Conservation (phyloP, 768 basidiomycete species). For the Tulasnella sp. region DNA sequence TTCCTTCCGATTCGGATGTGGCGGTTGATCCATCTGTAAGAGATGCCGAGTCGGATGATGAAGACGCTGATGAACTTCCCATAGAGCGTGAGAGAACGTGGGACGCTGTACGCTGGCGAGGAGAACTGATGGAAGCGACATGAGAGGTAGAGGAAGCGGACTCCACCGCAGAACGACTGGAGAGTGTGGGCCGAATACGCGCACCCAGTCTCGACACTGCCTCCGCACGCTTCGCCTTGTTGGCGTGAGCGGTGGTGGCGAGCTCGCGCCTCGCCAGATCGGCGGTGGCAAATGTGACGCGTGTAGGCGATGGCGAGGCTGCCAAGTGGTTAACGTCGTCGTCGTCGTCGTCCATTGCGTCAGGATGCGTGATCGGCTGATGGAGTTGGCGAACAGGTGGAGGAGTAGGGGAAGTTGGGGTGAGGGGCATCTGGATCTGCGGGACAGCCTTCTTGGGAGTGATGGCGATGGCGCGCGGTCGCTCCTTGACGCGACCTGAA, state of each 20-base stretch:
- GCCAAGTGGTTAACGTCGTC: conserved; percentile 2
- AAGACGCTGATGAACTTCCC: conserved; percentile 1
- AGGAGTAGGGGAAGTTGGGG: conserved; percentile 16
- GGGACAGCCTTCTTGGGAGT: conserved; percentile 2
- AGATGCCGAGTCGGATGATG: conserved; percentile 1
- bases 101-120: neutral
- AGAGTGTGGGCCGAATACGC: neutral
- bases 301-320: conserved; percentile 11
- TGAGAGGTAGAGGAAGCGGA: neutral
- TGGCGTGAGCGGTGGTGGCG: neutral
- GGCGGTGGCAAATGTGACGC: conserved; percentile 8
- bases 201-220: neutral
- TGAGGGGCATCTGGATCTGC: conserved; percentile 11
- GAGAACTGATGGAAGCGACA: neutral
- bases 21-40: conserved; percentile 7
- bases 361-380: neutral
- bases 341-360: conserved; percentile 2
- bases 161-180: neutral
- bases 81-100: conserved; percentile 1
- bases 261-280: neutral
- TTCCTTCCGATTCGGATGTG: conserved; percentile 2
- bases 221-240: neutral
- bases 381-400: conserved; percentile 4
- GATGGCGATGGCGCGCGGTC: conserved; percentile 9
- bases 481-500: conserved; percentile 7